Base-by-base conservation (phyloP, 495 filamentous ascomycete genomes). In the Aspergillus heteromorphus region DNA sequence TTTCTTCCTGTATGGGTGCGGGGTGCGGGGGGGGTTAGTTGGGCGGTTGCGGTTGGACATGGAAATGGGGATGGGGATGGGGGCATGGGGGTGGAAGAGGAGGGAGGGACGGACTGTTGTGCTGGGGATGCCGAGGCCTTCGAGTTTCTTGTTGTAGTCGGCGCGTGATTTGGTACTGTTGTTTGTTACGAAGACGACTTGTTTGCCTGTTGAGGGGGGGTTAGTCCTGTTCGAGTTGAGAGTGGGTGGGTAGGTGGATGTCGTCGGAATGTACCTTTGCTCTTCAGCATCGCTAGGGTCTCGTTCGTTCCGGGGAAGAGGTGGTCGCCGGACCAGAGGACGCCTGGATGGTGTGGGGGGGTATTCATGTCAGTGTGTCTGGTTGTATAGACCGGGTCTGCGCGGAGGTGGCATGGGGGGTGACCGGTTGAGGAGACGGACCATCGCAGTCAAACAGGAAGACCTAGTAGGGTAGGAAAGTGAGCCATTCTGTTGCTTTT, bases 381-480 rank as follows among this genome's bases (percentile, higher is more conserved):
- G 49, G 45, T 42, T 50, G 54, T 53, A n/a, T 40, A 43, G 23
- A 18, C 25, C 38, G 40, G 19, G 21, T 11, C 18, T 11, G 19
- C 48, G 56, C 53, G 41, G 49, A 45, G 19, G 23, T 5, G 25
- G 41, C n/a, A 16, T 14, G 17, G 23, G 18, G 4, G n/a, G 18
- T 0, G 18, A 23, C 13, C 13, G n/a, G 11, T n/a, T 6, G 40
- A 29, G 21, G 36, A 43, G 11, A 73, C 80, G 57, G 73, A 96
- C 92, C 93, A 83, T 98, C 93, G 71, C 93, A 98, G 66, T 98
- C 93, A 60, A 98, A 89, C 7, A 98, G 75, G 65, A 98, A 97
- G 25, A 89, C 83, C 92, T 97, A 61, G 36, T 29, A 4, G 0
- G 61, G 36, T 29, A 4, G 0, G 11, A 2, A 29, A 6, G 17